A percentile compares a stretch with the other conserved stretches of the same genome.
phyloP scores from a whole-genome alignment of 176 grass and related monocot genomes.

The Elymus sibiricus region DNA sequence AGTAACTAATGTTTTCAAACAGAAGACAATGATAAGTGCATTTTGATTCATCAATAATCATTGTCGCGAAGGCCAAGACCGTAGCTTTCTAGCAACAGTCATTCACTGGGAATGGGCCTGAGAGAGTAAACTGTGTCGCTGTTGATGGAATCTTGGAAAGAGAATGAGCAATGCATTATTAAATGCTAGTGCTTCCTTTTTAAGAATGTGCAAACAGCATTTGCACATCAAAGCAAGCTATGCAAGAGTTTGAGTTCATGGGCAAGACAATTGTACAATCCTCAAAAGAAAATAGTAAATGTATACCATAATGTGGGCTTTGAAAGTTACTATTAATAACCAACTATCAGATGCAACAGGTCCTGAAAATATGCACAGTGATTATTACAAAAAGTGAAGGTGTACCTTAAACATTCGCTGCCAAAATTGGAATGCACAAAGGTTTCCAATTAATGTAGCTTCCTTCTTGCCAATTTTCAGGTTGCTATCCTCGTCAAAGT shows the following conservation, averaged over 20 bases:
- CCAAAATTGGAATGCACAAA: constrained; percentile 96
- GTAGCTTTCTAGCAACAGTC: background rate
- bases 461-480: constrained; percentile 70
- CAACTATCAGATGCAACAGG: constrained; percentile 9
- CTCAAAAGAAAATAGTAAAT: background rate
- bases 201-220: background rate
- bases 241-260: background rate
- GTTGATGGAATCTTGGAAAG: background rate
- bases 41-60: background rate
- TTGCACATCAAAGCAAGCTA: background rate
- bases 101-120: constrained; percentile 1
- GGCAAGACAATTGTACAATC: background rate
- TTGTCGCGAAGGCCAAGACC: background rate
- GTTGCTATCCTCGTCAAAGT: constrained; percentile 46
- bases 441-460: constrained; percentile 66
- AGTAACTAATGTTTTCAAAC: constrained; percentile 4
- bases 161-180: background rate
- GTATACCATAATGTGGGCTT: background rate
- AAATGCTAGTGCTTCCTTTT: background rate
- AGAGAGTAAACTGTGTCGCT: background rate
- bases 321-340: constrained; percentile 1
- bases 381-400: constrained; percentile 27
- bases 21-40: constrained; percentile 6
- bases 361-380: background rate
- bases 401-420: constrained; percentile 83